Evolutionary conservation across 441 rosid genomes (phyloP).

Genomic region (Cnidoscolus chayamansa): DNA sequence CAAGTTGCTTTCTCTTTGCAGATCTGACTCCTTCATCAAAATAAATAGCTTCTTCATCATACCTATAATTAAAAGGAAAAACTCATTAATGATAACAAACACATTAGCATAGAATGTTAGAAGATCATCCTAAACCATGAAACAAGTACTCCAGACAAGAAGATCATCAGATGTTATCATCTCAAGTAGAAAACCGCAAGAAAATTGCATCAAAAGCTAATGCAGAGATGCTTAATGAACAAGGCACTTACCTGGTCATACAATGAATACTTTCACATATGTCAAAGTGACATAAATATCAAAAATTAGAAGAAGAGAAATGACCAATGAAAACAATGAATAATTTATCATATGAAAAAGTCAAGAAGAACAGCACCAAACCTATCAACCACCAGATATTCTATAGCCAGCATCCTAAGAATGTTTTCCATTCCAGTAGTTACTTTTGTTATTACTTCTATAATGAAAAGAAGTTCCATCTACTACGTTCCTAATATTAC

Average conservation of each 20-base stretch:
- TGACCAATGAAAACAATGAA: background rate
- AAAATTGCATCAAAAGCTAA: background rate
- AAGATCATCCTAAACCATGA: conserved; percentile 1
- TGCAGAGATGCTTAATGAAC: background rate
- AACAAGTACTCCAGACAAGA: background rate
- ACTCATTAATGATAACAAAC: background rate
- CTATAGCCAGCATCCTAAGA: background rate
- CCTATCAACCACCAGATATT: background rate
- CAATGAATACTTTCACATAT: background rate
- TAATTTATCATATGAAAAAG: background rate
- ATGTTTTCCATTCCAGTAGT: background rate
- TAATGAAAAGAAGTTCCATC: background rate
- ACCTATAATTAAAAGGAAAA: conserved; percentile 42
- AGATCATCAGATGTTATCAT: background rate
- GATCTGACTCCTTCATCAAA: conserved; percentile 96
- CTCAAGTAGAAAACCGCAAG: background rate
- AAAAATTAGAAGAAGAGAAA: background rate
- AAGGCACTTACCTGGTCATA: background rate
- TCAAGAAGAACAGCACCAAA: background rate
- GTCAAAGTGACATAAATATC: background rate
- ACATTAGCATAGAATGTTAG: background rate
- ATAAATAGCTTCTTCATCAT: conserved; percentile 74
- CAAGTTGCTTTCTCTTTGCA: conserved; percentile 74
- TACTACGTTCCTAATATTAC: background rate
- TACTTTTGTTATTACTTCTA: background rate